These are phyloP conservation scores for Cetradonia linearis DNA, from an alignment of 495 filamentous ascomycete genomes.

Conservation along the genomic window DNA sequence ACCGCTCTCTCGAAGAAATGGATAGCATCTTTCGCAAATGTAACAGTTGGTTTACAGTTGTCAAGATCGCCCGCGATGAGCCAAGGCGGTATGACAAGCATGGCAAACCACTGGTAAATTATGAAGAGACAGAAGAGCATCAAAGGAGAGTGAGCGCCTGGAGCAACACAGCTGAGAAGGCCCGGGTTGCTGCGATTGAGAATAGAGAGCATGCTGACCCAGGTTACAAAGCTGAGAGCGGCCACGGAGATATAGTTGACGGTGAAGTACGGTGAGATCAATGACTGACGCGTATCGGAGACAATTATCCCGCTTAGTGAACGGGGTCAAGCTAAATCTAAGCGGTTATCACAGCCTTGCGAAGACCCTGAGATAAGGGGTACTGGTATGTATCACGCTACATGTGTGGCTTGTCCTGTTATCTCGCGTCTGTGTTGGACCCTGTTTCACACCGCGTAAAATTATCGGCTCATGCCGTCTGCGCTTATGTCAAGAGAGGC, in stretches of 20 bases:
- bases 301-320: too few species aligned
- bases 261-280: not conserved
- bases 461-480: not conserved
- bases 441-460: not conserved
- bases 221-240: not conserved
- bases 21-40: conserved; percentile 64
- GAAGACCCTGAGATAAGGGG: too few species aligned
- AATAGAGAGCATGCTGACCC: not conserved
- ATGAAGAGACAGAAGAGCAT: conserved; percentile 44
- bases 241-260: not conserved
- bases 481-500: not conserved
- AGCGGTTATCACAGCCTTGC: too few species aligned
- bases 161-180: conserved; percentile 3
- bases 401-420: too few species aligned
- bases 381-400: too few species aligned
- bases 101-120: conserved; percentile 55
- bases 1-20: conserved; percentile 66
- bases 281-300: too few species aligned
- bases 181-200: not conserved
- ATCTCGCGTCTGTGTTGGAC: too few species aligned
- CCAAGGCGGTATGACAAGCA: conserved; percentile 62
- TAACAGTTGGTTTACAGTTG: conserved; percentile 45
- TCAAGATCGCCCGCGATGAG: conserved; percentile 47
- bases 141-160: conserved; percentile 24
- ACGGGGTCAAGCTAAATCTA: too few species aligned